Evolutionary conservation across 2,329 filamentous ascomycete genomes (phyloP).

Genomic region (Trichophaea hybrida): DNA sequence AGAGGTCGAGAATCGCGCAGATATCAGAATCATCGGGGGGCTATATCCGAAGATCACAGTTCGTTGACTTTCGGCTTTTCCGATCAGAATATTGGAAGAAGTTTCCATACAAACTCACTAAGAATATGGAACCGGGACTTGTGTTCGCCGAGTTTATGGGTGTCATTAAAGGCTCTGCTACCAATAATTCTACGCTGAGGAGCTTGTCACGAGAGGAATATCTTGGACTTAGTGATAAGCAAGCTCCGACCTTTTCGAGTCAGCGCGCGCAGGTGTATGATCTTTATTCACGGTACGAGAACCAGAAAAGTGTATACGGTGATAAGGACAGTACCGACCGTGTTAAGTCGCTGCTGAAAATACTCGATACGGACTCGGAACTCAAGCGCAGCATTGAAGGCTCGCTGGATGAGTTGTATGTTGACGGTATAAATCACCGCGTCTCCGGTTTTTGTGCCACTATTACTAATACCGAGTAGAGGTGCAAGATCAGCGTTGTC

Average conservation of each 20-base stretch:
- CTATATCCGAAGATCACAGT: not conserved
- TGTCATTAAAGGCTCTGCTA: constrained; percentile 28
- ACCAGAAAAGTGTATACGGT: constrained; percentile 1
- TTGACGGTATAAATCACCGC: constrained; percentile 13
- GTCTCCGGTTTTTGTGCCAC: too few relatives aligned
- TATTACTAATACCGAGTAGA: constrained; percentile 4
- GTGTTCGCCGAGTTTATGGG: constrained; percentile 30
- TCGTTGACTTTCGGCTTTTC: constrained; percentile 28
- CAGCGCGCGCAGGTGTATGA: constrained; percentile 24
- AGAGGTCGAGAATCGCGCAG: not conserved
- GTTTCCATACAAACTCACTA: constrained; percentile 7
- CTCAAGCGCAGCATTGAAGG: constrained; percentile 11
- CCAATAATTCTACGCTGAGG: constrained; percentile 14
- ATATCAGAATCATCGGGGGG: not conserved
- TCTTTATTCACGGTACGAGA: constrained; percentile 27
- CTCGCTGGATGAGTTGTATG: constrained; percentile 26
- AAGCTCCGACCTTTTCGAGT: constrained; percentile 25
- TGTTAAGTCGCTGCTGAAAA: constrained; percentile 23
- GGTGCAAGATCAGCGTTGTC: constrained; percentile 28
- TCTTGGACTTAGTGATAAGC: constrained; percentile 17
- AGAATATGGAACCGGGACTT: constrained; percentile 20
- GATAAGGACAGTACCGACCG: constrained; percentile 20
- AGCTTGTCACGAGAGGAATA: constrained; percentile 25
- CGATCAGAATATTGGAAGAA: constrained; percentile 28
- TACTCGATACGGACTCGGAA: constrained; percentile 11